A percentile compares a stretch with the other conserved stretches of the same genome.
phyloP scores from a whole-genome alignment of 1,284 basidiomycete genomes.

The Ceratobasidium sp. region DNA sequence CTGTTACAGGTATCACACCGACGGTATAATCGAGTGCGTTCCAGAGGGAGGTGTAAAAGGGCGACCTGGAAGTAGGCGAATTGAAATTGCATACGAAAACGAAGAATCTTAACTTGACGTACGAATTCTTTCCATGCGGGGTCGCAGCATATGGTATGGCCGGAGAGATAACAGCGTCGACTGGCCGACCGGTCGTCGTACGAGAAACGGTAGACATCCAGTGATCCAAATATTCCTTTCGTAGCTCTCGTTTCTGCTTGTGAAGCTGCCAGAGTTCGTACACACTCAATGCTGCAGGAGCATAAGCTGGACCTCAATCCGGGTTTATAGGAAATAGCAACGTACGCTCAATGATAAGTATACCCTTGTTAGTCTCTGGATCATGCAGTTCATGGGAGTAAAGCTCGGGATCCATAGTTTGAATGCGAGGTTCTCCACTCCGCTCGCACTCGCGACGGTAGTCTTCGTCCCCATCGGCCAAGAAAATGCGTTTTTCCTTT shows the following conservation, averaged over 20 bases:
- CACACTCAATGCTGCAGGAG: constrained; percentile 55
- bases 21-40: constrained; percentile 79
- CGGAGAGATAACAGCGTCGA: constrained; percentile 75
- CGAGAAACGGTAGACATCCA: constrained; percentile 59
- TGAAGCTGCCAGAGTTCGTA: constrained; percentile 56
- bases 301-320: background rate
- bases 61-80: constrained; percentile 57
- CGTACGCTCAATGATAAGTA: constrained; percentile 36
- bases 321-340: constrained; percentile 41
- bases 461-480: constrained; percentile 52
- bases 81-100: constrained; percentile 24
- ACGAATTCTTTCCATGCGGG: constrained; percentile 63
- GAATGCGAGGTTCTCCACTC: constrained; percentile 68
- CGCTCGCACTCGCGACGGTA: constrained; percentile 51
- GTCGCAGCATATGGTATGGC: constrained; percentile 61
- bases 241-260: too few species aligned
- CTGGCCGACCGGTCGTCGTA: constrained; percentile 73
- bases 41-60: constrained; percentile 73
- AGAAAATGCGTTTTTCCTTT: too few species aligned
- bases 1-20: constrained; percentile 76
- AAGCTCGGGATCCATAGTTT: constrained; percentile 62
- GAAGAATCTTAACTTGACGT: background rate
- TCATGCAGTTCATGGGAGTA: constrained; percentile 41
- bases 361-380: constrained; percentile 30
- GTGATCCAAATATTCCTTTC: too few species aligned